phyloP scores from a whole-genome alignment of 2,329 filamentous ascomycete genomes.

The Aureobasidium sp. region DNA sequence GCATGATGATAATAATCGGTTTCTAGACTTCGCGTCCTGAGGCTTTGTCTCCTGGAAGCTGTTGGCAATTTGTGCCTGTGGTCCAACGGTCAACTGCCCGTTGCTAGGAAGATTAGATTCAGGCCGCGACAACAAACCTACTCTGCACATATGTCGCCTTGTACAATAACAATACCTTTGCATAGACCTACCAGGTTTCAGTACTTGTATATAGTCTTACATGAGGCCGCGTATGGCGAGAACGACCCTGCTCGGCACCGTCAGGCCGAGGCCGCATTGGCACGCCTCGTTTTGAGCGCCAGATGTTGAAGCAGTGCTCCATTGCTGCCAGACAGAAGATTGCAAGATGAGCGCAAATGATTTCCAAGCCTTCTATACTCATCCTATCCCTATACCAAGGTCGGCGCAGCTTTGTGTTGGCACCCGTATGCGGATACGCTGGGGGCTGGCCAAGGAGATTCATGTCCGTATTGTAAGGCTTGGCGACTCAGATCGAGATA shows the following conservation, averaged over 20 bases:
- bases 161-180: background rate
- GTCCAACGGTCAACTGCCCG: constrained; percentile 4
- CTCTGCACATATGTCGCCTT: background rate
- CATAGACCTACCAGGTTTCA: background rate
- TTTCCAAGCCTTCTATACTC: background rate
- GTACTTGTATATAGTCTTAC: constrained; percentile 2
- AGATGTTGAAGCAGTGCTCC: background rate
- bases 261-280: background rate
- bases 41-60: background rate
- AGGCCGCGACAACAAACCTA: background rate
- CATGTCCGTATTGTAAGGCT: background rate
- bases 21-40: background rate
- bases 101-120: constrained; percentile 7
- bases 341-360: background rate
- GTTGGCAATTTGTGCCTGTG: constrained; percentile 1
- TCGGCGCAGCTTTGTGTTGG: background rate
- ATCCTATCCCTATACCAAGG: constrained; percentile 4
- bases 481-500: constrained; percentile 1
- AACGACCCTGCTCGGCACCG: background rate
- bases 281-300: background rate
- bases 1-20: background rate
- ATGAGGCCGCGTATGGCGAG: background rate
- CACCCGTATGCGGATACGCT: background rate
- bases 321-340: background rate
- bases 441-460: background rate